Conservation (phyloP, 768 basidiomycete species). For the Boletus reticuloceps region DNA sequence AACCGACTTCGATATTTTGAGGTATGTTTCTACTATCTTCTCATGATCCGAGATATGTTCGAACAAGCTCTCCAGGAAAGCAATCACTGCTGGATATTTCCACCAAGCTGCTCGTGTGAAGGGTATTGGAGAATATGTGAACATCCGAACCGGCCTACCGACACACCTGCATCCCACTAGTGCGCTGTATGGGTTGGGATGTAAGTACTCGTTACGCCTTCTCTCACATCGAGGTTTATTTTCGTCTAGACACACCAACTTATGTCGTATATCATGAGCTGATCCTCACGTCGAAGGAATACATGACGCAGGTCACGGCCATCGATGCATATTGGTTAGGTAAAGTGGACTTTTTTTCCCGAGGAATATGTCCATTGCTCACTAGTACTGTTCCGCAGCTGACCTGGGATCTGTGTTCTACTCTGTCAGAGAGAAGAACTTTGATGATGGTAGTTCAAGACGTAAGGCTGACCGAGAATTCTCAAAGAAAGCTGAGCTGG, state of each 20-base stretch:
- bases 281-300: conserved; percentile 92
- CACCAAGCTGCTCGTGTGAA: conserved; percentile 98
- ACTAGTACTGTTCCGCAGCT: conserved; percentile 43
- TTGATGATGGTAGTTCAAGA: conserved; percentile 81
- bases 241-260: conserved; percentile 77
- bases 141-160: conserved; percentile 91
- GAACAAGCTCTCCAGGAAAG: conserved; percentile 59
- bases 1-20: conserved; percentile 90
- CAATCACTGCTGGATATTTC: conserved; percentile 97
- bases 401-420: conserved; percentile 96
- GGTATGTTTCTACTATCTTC: conserved; percentile 39
- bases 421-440: conserved; percentile 97
- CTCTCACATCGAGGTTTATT: background rate
- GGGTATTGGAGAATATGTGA: conserved; percentile 98
- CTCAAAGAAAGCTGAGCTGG: conserved; percentile 85
- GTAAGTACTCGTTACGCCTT: conserved; percentile 43
- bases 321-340: conserved; percentile 98
- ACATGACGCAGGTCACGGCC: conserved; percentile 99
- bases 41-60: background rate
- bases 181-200: conserved; percentile 93
- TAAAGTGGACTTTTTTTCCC: conserved; percentile 33
- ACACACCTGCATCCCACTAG: conserved; percentile 97
- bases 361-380: background rate
- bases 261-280: conserved; percentile 98
- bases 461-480: conserved; percentile 86